Evolutionary conservation across 768 basidiomycete genomes (phyloP), one percentile per base, ranked within the genome.

Genomic region (Leucocoprinus leucothites): DNA sequence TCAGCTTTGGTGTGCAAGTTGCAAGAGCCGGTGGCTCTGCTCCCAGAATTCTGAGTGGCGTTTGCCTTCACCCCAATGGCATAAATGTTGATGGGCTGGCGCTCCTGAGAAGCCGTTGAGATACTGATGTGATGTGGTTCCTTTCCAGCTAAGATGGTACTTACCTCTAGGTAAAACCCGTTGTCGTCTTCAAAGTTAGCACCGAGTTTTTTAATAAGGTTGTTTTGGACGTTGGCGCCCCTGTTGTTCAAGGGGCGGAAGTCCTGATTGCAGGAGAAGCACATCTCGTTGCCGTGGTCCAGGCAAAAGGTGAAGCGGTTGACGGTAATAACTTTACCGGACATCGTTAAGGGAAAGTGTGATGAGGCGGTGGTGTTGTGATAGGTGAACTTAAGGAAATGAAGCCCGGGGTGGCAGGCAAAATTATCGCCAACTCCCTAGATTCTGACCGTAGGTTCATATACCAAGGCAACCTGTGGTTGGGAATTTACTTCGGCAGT

Each of bases 231-330:
- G 28, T 58, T 58, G 26, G 31, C 31, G 31, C 31, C 31, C 31
- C 31, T 26, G 49, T 61, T 64, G 42, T 64, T 64, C 16, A 38
- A 21, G 9, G 58, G 21, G 8, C 63, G 52, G 46, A 61, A 50
- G 52, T 64, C 63, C 26, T 44, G 45, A 35, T 24, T 21, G 36
- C 63, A 64, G 11, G 36, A 13, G 36, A 51, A 40, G 49, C 63
- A 64, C 42, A 46, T 47, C 36, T 64, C 63, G 38, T 57, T 48
- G 21, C 63, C 62, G 51, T 64, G 63, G n/a, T 50, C 58, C 4
- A 44, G 31, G 53, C 62, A 64, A 49, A 64, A 64, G 19, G 46
- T 58, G 38, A 64, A 58, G 2, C 49, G 41, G 25, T 59, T 56
- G 9, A 63, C 50, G 19, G 50, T 9, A n/a, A 62, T 49, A 13